Evolutionary conservation across 169 alveolate genomes (phyloP), one percentile per base, ranked within the genome.

Genomic region (Plasmodium berghei): DNA sequence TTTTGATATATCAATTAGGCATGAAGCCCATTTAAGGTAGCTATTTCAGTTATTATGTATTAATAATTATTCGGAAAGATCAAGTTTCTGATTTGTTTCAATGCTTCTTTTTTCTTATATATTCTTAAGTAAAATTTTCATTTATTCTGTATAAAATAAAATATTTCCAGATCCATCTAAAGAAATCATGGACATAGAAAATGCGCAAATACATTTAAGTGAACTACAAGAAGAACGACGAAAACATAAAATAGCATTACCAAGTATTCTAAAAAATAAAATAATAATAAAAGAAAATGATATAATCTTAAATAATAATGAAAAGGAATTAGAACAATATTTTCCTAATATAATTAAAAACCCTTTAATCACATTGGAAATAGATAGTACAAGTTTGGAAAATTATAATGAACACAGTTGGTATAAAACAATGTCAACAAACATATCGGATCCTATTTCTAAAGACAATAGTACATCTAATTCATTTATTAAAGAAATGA

Each of bases 171-270:
- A 34, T 34, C 3, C 0, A 34, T 4, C 8, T 34, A 34, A 34
- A 3, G n/a, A 14, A 70, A 70, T 26, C 1, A 77, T 77, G 89
- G 89, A 77, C 42, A 77, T 77, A 10, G 89, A 77, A 26, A 77
- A 77, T 45, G 66, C 89, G 58, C 63, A 77, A 55, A 77, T 63
- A 45, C 77, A 77, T 24, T 59, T 77, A 12, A 77, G 89, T 46
- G 89, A 77, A 40, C 52, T 77, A 16, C 77, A 77, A 56, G 73
- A 77, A 69, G 89, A 77, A 55, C 12, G 89, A 56, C 63, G 89
- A 58, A 77, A 40, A 55, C 72, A 77, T 26, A 77, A 63, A 64
- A 77, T 77, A 3, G 18, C 75, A 12, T 55, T 77, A 8, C 77
- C 89, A 22, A 34, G 26, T 48, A 45, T 64, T 22, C 34, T 77